Base-by-base conservation (phyloP, 768 basidiomycete genomes). In the Phylloporus sp. region DNA sequence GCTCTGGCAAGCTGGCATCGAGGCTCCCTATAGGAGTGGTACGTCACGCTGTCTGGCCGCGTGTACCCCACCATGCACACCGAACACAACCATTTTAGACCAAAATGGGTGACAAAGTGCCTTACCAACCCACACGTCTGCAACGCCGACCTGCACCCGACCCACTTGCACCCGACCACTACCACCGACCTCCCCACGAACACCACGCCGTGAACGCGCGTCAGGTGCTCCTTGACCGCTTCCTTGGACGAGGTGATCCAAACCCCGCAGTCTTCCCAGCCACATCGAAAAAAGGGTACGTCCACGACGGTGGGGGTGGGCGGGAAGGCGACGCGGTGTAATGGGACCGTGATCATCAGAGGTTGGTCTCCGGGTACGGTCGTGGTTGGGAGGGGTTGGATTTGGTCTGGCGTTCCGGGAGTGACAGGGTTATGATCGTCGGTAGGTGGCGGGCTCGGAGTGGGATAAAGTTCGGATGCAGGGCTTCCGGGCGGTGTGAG, bases 211-310 rank as follows among this genome's bases (percentile, higher is more conserved):
- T 62, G 61, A 14, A 6, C 9, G 41, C 21, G 17, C 3, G 15
- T 13, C 14, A 62, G 26, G 33, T 62, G 61, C 22, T 24, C 9
- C 33, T 32, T 52, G 23, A 63, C 32, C 1, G 41, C 45, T 20
- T 46, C 54, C 22, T 46, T 50, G 2, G 54, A 46, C 8, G 44
- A 46, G 3, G 61, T 41, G 38, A 62, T 53, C 61, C 61, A 62
- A 2, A 37, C 33, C 0, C 48, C 34, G 5, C 61, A 62, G 24
- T 18, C 13, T 5, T 21, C 22, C 55, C 58, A 60, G 9, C 26
- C 27, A 23, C 61, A 62, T 15, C 18, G 45, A 42, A 58, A 62
- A 36, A 62, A 63, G 0, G 13, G n/a, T 0, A 5, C 14, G 0
- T 49, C 48, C 15, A 3, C 13, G 15, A 6, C 9, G 3, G 13